These are phyloP conservation scores for Boechera stricta DNA, from an alignment of 345 rosid species.

Conservation along the genomic window DNA sequence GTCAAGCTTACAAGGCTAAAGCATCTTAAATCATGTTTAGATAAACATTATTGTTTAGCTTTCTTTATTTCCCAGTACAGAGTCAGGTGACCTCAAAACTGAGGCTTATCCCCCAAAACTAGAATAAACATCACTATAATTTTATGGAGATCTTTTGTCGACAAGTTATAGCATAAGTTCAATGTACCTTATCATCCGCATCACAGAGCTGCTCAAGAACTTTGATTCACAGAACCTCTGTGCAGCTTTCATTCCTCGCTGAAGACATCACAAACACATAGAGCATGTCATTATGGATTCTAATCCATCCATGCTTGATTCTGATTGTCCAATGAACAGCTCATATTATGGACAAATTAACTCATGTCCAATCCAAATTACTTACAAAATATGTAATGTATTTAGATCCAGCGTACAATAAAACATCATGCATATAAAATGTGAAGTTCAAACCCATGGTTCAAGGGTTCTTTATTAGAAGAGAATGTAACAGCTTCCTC, in stretches of 20 bases:
- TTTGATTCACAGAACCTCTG: slow-evolving; percentile 71
- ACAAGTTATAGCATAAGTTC: slow-evolving; percentile 17
- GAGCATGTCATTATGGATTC: too few species aligned
- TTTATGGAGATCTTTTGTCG: slow-evolving; percentile 7
- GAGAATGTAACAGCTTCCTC: too few species aligned
- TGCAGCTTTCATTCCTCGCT: slow-evolving; percentile 86
- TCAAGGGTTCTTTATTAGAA: too few species aligned
- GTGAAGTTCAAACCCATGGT: too few species aligned
- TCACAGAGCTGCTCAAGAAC: slow-evolving; percentile 83
- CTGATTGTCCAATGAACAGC: too few species aligned
- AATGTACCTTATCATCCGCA: slow-evolving; percentile 84
- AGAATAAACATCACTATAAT: background rate
- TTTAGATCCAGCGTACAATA: too few species aligned
- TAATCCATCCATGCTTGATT: too few species aligned
- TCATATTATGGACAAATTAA: too few species aligned
- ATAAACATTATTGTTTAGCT: background rate
- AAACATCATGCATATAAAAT: too few species aligned
- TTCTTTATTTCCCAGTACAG: slow-evolving; percentile 1
- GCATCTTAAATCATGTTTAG: slow-evolving; percentile 4
- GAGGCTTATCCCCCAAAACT: slow-evolving; percentile 11
- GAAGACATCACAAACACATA: slow-evolving; percentile 44
- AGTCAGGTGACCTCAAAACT: slow-evolving; percentile 20
- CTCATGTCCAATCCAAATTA: too few species aligned
- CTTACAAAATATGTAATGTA: too few species aligned
- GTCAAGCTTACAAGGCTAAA: slow-evolving; percentile 30